Conservation (phyloP, 495 filamentous ascomycete genomes). For the Penicillium manginii region DNA sequence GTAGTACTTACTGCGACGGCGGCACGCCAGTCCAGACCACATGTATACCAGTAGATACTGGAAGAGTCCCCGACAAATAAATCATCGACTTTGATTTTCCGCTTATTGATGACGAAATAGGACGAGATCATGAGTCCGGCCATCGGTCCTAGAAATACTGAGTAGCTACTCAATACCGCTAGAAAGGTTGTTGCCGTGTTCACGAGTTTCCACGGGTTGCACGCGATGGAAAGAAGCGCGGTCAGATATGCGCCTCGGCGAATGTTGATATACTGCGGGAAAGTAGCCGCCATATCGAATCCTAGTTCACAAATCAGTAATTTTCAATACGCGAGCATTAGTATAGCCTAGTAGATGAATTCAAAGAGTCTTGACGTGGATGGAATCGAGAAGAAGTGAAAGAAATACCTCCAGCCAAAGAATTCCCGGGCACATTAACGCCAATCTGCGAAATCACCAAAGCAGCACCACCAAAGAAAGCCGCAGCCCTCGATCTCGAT, state of each 20-base stretch:
- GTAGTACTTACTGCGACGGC: slow-evolving; percentile 31
- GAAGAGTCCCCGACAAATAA: slow-evolving; percentile 33
- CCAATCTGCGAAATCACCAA: slow-evolving; percentile 39
- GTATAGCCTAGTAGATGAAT: no score
- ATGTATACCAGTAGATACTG: slow-evolving; percentile 46
- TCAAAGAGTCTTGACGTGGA: background rate
- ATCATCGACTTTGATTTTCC: slow-evolving; percentile 44
- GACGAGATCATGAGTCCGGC: slow-evolving; percentile 45
- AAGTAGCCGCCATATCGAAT: slow-evolving; percentile 48
- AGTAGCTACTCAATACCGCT: slow-evolving; percentile 49
- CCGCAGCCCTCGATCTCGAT: slow-evolving; percentile 38
- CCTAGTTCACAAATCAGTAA: slow-evolving; percentile 6
- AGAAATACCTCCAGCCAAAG: slow-evolving; percentile 39
- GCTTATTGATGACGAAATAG: slow-evolving; percentile 42
- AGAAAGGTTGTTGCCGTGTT: slow-evolving; percentile 53
- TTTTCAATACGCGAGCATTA: no score
- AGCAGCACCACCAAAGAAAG: slow-evolving; percentile 49
- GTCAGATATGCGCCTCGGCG: slow-evolving; percentile 48
- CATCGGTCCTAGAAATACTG: slow-evolving; percentile 53
- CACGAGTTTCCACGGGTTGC: slow-evolving; percentile 56
- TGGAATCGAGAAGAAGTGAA: background rate
- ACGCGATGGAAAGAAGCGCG: slow-evolving; percentile 49
- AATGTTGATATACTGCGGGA: slow-evolving; percentile 55
- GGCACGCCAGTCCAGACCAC: slow-evolving; percentile 48
- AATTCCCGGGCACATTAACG: slow-evolving; percentile 40